These are phyloP conservation scores for Grigorovia transvaalensis DNA, from an alignment of 805 yeast genomes.

Conservation along the genomic window DNA sequence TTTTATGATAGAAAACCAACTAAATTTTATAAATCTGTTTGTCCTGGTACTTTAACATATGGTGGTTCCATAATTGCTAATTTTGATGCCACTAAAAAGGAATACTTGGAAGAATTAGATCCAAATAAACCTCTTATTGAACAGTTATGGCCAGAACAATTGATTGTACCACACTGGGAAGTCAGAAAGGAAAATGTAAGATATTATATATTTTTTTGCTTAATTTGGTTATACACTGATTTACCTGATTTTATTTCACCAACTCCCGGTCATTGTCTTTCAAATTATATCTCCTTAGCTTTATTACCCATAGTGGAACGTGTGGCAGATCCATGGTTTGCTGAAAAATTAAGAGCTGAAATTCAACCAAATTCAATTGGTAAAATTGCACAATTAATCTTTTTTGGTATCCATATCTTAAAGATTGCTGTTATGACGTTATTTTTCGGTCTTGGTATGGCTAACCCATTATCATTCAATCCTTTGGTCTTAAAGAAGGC, in stretches of 20 bases:
- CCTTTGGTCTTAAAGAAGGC: constrained; percentile 25
- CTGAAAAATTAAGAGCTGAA: constrained; percentile 41
- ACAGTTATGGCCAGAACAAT: constrained; percentile 81
- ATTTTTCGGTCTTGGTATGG: constrained; percentile 54
- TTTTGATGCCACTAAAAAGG: constrained; percentile 39
- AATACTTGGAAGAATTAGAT: constrained; percentile 37
- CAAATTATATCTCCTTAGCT: constrained; percentile 40
- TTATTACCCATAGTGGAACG: constrained; percentile 19
- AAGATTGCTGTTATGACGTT: constrained; percentile 49
- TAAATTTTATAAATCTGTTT: constrained; percentile 46
- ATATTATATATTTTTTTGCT: constrained; percentile 16
- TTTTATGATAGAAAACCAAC: constrained; percentile 56
- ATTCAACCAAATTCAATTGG: constrained; percentile 31
- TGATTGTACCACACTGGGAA: constrained; percentile 35
- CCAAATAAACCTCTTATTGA: constrained; percentile 44
- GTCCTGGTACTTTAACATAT: constrained; percentile 60
- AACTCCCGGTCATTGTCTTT: constrained; percentile 79
- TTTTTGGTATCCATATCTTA: constrained; percentile 60
- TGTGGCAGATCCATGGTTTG: constrained; percentile 32
- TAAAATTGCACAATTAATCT: constrained; percentile 45
- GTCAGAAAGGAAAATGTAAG: constrained; percentile 2
- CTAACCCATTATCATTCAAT: constrained; percentile 59
- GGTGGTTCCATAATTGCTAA: constrained; percentile 72
- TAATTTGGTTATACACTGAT: constrained; percentile 82
- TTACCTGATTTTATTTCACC: constrained; percentile 82